phyloP scores from a whole-genome alignment of 257 asterid species.

The Parsonsia alboflavescens region DNA sequence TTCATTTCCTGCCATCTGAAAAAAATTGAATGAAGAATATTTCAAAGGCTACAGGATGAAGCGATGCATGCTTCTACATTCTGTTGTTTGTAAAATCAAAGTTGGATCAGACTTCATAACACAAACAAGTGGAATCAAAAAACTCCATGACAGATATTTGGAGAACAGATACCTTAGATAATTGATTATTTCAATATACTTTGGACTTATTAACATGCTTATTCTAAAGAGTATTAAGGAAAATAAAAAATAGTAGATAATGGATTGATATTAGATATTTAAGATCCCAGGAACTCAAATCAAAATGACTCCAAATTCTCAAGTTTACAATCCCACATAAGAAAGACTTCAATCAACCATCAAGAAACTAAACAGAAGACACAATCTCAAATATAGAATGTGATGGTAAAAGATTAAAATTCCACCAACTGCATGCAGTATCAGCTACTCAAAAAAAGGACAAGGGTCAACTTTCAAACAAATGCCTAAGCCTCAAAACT shows the following conservation, averaged over 20 bases:
- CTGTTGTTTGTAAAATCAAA: neutral
- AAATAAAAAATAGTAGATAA: neutral
- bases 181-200: neutral
- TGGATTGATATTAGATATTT: neutral
- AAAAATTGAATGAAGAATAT: conserved; percentile 1
- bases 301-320: neutral
- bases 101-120: neutral
- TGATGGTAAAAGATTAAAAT: neutral
- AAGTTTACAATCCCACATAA: neutral
- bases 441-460: neutral
- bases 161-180: neutral
- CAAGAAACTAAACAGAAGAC: neutral
- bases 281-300: neutral
- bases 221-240: neutral
- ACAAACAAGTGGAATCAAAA: neutral
- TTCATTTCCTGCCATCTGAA: conserved; percentile 88
- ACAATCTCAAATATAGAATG: neutral
- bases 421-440: neutral
- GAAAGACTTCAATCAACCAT: neutral
- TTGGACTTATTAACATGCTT: neutral
- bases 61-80: neutral
- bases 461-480: neutral
- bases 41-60: conserved; percentile 5
- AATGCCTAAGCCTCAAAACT: neutral
- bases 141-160: too few relatives aligned